Percentiles rank a stretch among this genome's conserved stretches.
Conservation (phyloP, 352 stramenopile genomes). For the Globisporangium irregulare region DNA sequence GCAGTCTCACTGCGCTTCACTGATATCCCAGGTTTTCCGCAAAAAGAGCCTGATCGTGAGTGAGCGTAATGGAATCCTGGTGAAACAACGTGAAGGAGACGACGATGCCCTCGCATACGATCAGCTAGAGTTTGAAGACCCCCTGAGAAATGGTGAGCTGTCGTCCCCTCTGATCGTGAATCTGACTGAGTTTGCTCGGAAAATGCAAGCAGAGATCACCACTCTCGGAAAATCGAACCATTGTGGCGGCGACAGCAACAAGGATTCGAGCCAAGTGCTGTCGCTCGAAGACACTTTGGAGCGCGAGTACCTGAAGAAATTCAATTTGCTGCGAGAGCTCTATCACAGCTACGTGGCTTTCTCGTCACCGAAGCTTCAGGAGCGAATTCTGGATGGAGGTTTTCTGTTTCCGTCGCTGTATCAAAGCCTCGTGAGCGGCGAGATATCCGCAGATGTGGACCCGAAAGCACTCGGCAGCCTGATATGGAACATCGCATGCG, state of each 20-base stretch:
- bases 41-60: slow-evolving; percentile 39
- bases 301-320: slow-evolving; percentile 36
- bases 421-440: slow-evolving; percentile 10
- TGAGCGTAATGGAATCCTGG: slow-evolving; percentile 14
- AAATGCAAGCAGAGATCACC: slow-evolving; percentile 33
- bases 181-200: slow-evolving; percentile 37
- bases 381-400: slow-evolving; percentile 39
- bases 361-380: slow-evolving; percentile 22
- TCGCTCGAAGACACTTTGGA: slow-evolving; percentile 16
- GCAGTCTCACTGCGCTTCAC: slow-evolving; percentile 9
- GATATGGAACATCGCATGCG: slow-evolving; percentile 56
- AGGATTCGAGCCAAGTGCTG: not conserved
- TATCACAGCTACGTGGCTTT: slow-evolving; percentile 48
- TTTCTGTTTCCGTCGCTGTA: slow-evolving; percentile 41
- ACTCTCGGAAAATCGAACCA: not conserved
- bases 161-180: slow-evolving; percentile 26
- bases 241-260: not conserved
- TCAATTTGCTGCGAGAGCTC: slow-evolving; percentile 44
- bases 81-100: slow-evolving; percentile 14
- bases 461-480: slow-evolving; percentile 23
- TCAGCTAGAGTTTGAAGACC: not conserved
- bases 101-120: slow-evolving; percentile 28
- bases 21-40: slow-evolving; percentile 45
- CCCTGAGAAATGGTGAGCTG: not conserved
- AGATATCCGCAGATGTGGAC: slow-evolving; percentile 12